Conservation (phyloP, 1,139 yeast genomes). For the Blastobotrys aristatus region DNA sequence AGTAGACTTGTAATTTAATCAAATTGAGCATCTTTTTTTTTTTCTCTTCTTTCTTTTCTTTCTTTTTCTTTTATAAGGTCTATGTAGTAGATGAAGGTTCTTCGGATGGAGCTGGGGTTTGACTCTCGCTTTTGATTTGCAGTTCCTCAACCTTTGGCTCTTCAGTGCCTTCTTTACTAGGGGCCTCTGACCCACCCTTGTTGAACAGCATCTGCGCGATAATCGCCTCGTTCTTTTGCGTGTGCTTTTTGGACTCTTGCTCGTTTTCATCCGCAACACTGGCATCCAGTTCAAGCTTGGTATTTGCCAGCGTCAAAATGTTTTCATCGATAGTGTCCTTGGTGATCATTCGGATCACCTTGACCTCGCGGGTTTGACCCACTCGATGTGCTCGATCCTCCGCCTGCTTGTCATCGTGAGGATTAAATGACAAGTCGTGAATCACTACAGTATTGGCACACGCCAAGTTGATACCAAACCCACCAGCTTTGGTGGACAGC, state of each 20-base stretch:
- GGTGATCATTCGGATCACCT: conserved; percentile 71
- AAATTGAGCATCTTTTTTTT: background rate
- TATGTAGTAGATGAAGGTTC: background rate
- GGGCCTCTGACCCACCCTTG: background rate
- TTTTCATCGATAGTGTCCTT: conserved; percentile 82
- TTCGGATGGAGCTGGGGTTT: background rate
- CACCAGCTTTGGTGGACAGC: conserved; percentile 94
- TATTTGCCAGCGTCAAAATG: conserved; percentile 78
- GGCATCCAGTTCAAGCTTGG: conserved; percentile 81
- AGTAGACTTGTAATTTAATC: conserved; percentile 1
- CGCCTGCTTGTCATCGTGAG: conserved; percentile 98
- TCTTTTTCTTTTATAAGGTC: background rate
- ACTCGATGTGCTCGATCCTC: conserved; percentile 98
- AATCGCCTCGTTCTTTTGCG: conserved; percentile 43
- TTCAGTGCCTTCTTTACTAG: background rate
- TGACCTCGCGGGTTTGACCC: conserved; percentile 87
- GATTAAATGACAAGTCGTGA: conserved; percentile 91
- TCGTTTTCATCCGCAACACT: conserved; percentile 46
- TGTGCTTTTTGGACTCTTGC: conserved; percentile 43
- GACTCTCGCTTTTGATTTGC: background rate
- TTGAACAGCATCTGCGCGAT: conserved; percentile 45
- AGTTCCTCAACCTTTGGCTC: background rate
- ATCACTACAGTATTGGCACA: conserved; percentile 92
- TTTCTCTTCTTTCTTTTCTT: no score
- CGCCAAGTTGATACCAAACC: conserved; percentile 93